Percentiles rank a stretch among this genome's conserved stretches.
These are phyloP conservation scores for Pedinophyceae sp. DNA, from an alignment of 139 green algal genomes.

Conservation along the genomic window DNA sequence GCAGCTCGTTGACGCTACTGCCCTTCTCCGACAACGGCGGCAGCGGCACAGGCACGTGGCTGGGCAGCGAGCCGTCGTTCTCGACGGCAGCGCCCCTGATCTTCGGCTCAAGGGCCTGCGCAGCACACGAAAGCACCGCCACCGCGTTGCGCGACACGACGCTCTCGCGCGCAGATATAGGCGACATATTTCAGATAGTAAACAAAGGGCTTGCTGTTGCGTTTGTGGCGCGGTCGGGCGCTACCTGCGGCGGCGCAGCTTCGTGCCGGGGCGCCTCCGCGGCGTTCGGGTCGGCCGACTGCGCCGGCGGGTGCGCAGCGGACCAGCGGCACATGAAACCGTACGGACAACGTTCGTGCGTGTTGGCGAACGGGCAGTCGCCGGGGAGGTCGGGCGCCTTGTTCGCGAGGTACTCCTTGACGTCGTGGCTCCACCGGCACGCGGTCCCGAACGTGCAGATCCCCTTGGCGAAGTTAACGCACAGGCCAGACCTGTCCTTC, in stretches of 20 bases:
- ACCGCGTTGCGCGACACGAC: not conserved
- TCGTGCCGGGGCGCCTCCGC: not conserved
- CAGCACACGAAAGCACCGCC: too few species aligned
- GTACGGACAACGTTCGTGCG: not conserved
- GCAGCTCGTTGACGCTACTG: not conserved
- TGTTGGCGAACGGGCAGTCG: not conserved
- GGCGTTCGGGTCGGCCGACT: not conserved
- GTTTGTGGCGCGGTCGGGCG: not conserved
- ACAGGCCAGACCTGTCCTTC: too few species aligned
- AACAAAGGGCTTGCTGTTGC: not conserved
- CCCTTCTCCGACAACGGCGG: not conserved
- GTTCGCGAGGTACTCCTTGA: not conserved
- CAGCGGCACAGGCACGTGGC: slow-evolving; percentile 2
- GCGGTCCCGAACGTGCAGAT: not conserved
- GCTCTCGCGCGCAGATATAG: too few species aligned
- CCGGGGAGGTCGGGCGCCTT: not conserved
- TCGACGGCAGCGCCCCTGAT: too few species aligned
- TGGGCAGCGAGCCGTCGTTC: too few species aligned
- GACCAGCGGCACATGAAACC: not conserved
- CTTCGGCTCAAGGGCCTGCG: too few species aligned
- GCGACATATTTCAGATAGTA: not conserved
- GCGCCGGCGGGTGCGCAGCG: not conserved
- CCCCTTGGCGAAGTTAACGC: too few species aligned
- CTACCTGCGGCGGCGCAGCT: not conserved
- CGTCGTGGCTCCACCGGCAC: not conserved